Conservation (phyloP, 2,329 filamentous ascomycete genomes). For the Venturia asperata region DNA sequence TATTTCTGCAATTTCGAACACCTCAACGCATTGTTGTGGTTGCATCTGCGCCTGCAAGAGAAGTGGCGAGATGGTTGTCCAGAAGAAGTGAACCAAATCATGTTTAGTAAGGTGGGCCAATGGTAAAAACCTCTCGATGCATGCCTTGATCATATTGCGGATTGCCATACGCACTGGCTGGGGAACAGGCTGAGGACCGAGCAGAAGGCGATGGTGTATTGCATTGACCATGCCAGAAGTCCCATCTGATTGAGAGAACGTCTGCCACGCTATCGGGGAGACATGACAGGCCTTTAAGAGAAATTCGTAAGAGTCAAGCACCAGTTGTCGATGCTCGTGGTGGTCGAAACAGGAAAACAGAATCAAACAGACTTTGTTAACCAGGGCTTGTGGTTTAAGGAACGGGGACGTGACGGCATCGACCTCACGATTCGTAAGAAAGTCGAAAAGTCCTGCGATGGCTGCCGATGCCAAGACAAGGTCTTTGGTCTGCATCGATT, state of each 20-base stretch:
- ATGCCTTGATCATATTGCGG: conserved; percentile 11
- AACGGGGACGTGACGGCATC: neutral
- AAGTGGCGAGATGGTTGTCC: conserved; percentile 29
- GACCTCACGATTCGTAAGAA: neutral
- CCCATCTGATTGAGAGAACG: neutral
- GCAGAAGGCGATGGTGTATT: neutral
- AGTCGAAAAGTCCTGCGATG: conserved; percentile 2
- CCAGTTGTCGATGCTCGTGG: neutral
- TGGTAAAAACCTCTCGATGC: neutral
- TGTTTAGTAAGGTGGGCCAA: conserved; percentile 13
- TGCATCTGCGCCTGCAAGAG: conserved; percentile 27
- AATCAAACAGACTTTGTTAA: neutral
- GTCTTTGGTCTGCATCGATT: neutral
- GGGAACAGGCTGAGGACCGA: neutral
- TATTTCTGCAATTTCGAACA: conserved; percentile 32
- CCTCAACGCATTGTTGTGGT: conserved; percentile 27
- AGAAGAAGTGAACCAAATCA: conserved; percentile 31
- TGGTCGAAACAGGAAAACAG: neutral
- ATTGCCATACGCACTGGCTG: neutral
- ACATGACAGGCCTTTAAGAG: neutral
- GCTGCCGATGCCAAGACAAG: neutral
- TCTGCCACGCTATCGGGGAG: conserved; percentile 16
- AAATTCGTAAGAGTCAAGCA: conserved; percentile 18
- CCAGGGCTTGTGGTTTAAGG: neutral
- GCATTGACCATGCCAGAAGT: neutral